Evolutionary conservation across 2,329 filamentous ascomycete species (phyloP).

Genomic region (Sclerotinia nivalis): DNA sequence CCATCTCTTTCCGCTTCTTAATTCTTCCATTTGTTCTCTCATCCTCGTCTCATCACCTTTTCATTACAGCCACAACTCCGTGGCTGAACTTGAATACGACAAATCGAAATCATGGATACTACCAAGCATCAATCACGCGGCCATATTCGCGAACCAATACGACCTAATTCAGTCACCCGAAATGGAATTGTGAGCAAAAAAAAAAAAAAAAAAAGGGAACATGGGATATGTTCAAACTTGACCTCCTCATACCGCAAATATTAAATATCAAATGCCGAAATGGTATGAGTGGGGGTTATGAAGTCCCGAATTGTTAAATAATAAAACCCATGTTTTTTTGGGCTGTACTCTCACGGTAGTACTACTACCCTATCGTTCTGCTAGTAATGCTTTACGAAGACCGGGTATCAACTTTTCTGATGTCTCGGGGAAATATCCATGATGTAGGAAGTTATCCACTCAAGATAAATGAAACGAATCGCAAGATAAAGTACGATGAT

Average conservation of each 20-base stretch:
- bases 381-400: slow-evolving; percentile 16
- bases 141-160: slow-evolving; percentile 7
- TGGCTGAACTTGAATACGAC: slow-evolving; percentile 9
- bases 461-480: slow-evolving; percentile 4
- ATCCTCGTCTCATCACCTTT: background rate
- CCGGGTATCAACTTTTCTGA: background rate
- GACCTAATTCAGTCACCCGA: background rate
- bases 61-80: background rate
- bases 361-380: slow-evolving; percentile 4
- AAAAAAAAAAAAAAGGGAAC: background rate
- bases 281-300: background rate
- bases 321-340: background rate
- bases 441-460: background rate
- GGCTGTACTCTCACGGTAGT: background rate
- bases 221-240: slow-evolving; percentile 10
- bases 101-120: background rate
- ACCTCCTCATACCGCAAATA: background rate
- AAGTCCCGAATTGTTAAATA: background rate
- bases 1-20: background rate
- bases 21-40: slow-evolving; percentile 4
- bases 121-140: slow-evolving; percentile 1
- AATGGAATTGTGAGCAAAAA: background rate
- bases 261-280: background rate
- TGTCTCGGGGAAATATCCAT: slow-evolving; percentile 20
- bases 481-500: background rate